Conservation (phyloP, 345 rosid species). For the Dipteronia sinensis region DNA sequence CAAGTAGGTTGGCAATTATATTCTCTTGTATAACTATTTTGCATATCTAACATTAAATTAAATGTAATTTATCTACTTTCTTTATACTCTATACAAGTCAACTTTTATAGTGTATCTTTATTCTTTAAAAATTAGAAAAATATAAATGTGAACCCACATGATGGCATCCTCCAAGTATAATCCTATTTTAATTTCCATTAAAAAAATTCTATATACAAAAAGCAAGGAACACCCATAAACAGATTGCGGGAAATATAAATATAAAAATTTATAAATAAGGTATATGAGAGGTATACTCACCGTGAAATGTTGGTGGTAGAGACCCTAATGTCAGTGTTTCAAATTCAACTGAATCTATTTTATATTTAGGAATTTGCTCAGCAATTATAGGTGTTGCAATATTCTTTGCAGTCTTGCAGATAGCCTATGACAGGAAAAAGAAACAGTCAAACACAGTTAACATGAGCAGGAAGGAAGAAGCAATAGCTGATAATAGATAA, state of each 20-base stretch:
- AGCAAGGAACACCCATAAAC: background rate
- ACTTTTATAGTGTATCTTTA: background rate
- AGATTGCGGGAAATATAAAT: background rate
- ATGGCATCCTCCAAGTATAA: background rate
- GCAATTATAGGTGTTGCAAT: slow-evolving; percentile 85
- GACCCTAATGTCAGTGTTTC: slow-evolving; percentile 84
- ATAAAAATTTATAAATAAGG: background rate
- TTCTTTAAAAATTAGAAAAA: background rate
- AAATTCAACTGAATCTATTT: slow-evolving; percentile 88
- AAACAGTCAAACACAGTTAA: slow-evolving; percentile 6
- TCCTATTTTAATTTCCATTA: background rate
- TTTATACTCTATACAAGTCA: background rate
- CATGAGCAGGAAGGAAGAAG: slow-evolving; percentile 18
- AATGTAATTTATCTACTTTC: background rate
- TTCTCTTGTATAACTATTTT: background rate
- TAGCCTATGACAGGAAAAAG: slow-evolving; percentile 53
- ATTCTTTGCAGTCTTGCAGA: slow-evolving; percentile 70
- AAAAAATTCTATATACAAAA: background rate
- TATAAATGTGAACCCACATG: background rate
- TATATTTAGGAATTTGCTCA: slow-evolving; percentile 90
- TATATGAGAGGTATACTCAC: slow-evolving; percentile 33
- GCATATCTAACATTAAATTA: background rate
- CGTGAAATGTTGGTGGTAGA: slow-evolving; percentile 88
- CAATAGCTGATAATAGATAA: slow-evolving; percentile 5
- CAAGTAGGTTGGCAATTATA: background rate